Percentiles rank a stretch among this genome's conserved stretches.
Evolutionary conservation across 225 moss, liverwort and hornwort genomes (phyloP).

Genomic region (Marchantia polymorpha): DNA sequence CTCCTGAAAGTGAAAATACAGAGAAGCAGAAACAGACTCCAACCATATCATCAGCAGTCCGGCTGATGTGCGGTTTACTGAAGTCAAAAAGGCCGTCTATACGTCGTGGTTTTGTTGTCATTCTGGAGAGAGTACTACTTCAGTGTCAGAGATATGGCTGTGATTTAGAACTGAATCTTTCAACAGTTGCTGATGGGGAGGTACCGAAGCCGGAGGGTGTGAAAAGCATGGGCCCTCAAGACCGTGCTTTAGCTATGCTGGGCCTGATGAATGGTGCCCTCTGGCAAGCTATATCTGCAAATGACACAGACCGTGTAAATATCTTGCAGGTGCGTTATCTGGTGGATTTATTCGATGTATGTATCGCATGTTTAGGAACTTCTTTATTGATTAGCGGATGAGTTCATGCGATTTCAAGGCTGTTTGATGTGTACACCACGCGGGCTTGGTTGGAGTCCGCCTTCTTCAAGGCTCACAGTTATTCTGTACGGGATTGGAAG

Average conservation of each 20-base stretch:
- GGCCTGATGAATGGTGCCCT: constrained; percentile 97
- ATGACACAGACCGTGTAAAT: constrained; percentile 93
- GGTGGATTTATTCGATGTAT: not conserved
- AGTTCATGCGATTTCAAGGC: not conserved
- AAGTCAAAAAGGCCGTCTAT: constrained; percentile 88
- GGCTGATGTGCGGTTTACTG: constrained; percentile 80
- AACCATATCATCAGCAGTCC: constrained; percentile 85
- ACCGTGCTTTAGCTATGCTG: constrained; percentile 90
- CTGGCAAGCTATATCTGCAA: constrained; percentile 98
- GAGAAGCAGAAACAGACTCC: constrained; percentile 46
- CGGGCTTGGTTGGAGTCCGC: not conserved
- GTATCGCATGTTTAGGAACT: too few relatives aligned
- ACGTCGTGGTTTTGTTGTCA: constrained; percentile 79
- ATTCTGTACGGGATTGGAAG: not conserved
- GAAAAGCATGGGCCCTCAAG: constrained; percentile 71
- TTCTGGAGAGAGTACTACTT: constrained; percentile 84
- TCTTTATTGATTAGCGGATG: not conserved
- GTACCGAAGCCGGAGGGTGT: constrained; percentile 52
- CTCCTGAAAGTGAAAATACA: constrained; percentile 42
- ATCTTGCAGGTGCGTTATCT: constrained; percentile 63
- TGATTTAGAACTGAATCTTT: constrained; percentile 61
- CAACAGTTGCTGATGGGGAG: constrained; percentile 56
- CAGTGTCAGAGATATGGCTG: constrained; percentile 95
- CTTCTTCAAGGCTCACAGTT: too few relatives aligned
- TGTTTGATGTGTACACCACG: too few relatives aligned